These are phyloP conservation scores for Hanseniaspora meyeri DNA, from an alignment of 805 yeast species.

Conservation along the genomic window DNA sequence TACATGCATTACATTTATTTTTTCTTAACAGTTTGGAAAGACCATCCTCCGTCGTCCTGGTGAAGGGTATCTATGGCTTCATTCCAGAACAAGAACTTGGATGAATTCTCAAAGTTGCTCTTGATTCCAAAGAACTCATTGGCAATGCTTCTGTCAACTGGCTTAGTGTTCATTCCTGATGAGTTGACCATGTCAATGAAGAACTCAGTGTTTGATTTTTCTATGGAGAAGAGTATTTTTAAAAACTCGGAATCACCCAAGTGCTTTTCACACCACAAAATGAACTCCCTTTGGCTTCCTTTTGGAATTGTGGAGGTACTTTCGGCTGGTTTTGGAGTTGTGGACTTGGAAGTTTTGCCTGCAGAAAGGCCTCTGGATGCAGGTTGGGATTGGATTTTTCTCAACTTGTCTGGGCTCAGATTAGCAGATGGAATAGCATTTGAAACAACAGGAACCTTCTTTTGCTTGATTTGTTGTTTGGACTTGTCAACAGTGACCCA, in stretches of 20 bases:
- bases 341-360: background rate
- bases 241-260: slow-evolving; percentile 9
- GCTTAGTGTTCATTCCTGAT: slow-evolving; percentile 9
- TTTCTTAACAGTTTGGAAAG: slow-evolving; percentile 53
- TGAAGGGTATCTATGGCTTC: slow-evolving; percentile 45
- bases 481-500: slow-evolving; percentile 26
- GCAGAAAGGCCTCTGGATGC: background rate
- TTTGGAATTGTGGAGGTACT: background rate
- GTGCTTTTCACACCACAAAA: slow-evolving; percentile 3
- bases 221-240: slow-evolving; percentile 5
- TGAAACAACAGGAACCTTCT: slow-evolving; percentile 17
- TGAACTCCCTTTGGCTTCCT: slow-evolving; percentile 4
- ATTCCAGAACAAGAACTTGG: slow-evolving; percentile 54
- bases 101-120: slow-evolving; percentile 49
- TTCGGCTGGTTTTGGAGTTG: background rate
- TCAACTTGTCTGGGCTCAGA: slow-evolving; percentile 28
- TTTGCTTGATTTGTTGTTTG: slow-evolving; percentile 21
- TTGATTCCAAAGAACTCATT: slow-evolving; percentile 75
- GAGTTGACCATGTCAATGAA: slow-evolving; percentile 11
- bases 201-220: background rate
- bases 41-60: slow-evolving; percentile 39
- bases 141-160: slow-evolving; percentile 58
- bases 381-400: slow-evolving; percentile 22
- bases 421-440: slow-evolving; percentile 19
- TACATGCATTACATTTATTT: slow-evolving; percentile 29